Evolutionary conservation across 352 stramenopile genomes (phyloP).

Genomic region (Phytophthora hybrid): DNA sequence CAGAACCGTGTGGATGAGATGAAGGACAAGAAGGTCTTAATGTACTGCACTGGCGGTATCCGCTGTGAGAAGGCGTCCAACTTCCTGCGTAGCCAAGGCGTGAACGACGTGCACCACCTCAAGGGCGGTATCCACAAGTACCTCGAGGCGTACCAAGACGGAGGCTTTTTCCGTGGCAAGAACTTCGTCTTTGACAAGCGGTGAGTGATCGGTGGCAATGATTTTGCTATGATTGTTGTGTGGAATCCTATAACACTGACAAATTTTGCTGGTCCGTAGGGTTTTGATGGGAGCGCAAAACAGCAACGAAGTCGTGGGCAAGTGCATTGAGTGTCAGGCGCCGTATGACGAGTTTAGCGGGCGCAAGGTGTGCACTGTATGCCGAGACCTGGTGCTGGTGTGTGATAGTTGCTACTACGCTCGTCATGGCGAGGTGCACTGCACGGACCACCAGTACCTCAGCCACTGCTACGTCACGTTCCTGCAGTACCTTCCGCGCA

Average conservation of each 20-base stretch:
- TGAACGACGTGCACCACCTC: constrained; percentile 70
- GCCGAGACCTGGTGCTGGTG: constrained; percentile 74
- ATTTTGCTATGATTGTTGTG: background rate
- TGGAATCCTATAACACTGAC: background rate
- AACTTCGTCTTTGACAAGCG: constrained; percentile 88
- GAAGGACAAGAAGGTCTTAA: constrained; percentile 79
- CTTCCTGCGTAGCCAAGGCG: constrained; percentile 65
- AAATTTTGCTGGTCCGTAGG: constrained; percentile 26
- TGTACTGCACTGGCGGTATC: constrained; percentile 85
- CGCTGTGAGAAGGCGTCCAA: constrained; percentile 81
- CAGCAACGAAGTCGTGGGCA: constrained; percentile 68
- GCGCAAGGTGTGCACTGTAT: constrained; percentile 77
- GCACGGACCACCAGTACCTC: constrained; percentile 75
- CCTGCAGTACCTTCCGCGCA: constrained; percentile 63
- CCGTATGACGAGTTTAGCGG: constrained; percentile 72
- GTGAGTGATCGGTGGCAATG: constrained; percentile 27
- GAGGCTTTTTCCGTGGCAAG: constrained; percentile 76
- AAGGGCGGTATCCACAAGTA: constrained; percentile 86
- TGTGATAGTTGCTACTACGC: constrained; percentile 70
- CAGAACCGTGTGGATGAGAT: constrained; percentile 68
- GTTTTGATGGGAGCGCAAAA: constrained; percentile 69
- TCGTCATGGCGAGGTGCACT: constrained; percentile 75
- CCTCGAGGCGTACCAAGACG: constrained; percentile 65
- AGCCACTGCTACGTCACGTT: constrained; percentile 82
- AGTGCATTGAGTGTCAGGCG: constrained; percentile 72